phyloP scores from a whole-genome alignment of 2,329 filamentous ascomycete species.

The Fusarium ambrosium region DNA sequence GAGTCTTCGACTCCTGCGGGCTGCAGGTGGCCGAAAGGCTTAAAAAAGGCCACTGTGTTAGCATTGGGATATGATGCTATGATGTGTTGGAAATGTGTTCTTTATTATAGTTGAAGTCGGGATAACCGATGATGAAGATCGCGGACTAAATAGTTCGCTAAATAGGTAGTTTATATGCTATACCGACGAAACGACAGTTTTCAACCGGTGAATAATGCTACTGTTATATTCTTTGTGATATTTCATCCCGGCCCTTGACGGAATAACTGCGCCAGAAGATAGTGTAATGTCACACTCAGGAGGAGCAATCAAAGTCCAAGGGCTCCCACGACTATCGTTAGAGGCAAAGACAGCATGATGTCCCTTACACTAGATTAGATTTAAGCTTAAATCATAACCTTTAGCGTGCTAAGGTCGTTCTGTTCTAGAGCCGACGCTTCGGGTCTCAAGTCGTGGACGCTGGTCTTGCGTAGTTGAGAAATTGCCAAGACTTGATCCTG shows the following conservation, averaged over 20 bases:
- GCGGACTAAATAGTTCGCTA: background rate
- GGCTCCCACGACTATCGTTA: background rate
- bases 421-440: background rate
- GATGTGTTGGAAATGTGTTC: too few relatives aligned
- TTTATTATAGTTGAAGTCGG: too few relatives aligned
- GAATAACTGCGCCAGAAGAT: too few relatives aligned
- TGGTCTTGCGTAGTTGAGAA: fast-evolving
- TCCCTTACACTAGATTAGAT: background rate
- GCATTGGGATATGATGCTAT: too few relatives aligned
- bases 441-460: background rate
- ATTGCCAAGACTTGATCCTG: too few relatives aligned
- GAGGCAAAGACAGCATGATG: background rate
- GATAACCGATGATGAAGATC: too few relatives aligned
- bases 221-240: too few relatives aligned
- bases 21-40: too few relatives aligned
- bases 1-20: too few relatives aligned
- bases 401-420: fast-evolving
- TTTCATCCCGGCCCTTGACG: too few relatives aligned
- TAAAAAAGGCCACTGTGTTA: too few relatives aligned
- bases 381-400: background rate
- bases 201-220: background rate
- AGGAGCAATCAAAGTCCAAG: background rate
- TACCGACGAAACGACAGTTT: background rate
- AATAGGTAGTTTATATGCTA: background rate
- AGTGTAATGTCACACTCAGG: background rate